Evolutionary conservation across 179 eudicot species (phyloP).

Genomic region (Silene coronaria): DNA sequence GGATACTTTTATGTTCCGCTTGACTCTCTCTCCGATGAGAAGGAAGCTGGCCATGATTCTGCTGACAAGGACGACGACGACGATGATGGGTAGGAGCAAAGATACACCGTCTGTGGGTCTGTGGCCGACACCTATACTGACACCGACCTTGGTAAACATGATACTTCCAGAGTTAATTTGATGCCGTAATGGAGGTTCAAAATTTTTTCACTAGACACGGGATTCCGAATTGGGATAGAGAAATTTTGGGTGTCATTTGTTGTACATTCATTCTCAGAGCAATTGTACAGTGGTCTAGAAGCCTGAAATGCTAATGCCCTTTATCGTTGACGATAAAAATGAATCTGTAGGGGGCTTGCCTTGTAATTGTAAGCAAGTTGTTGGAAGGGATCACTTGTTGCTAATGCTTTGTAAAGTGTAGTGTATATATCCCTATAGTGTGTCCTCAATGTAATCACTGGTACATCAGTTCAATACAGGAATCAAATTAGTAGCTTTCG

Average conservation of each 20-base stretch:
- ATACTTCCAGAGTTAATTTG: conserved; percentile 25
- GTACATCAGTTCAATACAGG: conserved; percentile 42
- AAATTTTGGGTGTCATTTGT: conserved; percentile 60
- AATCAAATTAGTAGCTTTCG: conserved; percentile 27
- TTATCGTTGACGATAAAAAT: conserved; percentile 20
- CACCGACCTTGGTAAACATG: conserved; percentile 8
- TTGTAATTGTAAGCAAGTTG: conserved; percentile 35
- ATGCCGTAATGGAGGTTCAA: conserved; percentile 24
- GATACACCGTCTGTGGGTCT: neutral
- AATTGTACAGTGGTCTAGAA: conserved; percentile 59
- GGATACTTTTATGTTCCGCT: conserved; percentile 84
- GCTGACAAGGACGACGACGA: conserved; percentile 43
- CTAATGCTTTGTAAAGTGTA: conserved; percentile 46
- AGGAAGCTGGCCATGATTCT: conserved; percentile 31
- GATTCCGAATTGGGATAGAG: conserved; percentile 29
- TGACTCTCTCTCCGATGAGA: conserved; percentile 55
- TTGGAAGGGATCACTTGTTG: conserved; percentile 30
- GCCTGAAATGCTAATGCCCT: conserved; percentile 26
- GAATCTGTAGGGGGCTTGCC: conserved; percentile 32
- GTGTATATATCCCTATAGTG: conserved; percentile 48
- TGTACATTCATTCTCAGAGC: conserved; percentile 66
- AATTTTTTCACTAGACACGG: conserved; percentile 21
- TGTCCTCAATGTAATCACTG: conserved; percentile 31
- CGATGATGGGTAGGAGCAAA: conserved; percentile 37
- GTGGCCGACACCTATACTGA: neutral